A percentile compares a stretch with the other conserved stretches of the same genome.
These are phyloP conservation scores for Orbilia brochopaga DNA, from an alignment of 2,329 filamentous ascomycete species.

Conservation along the genomic window DNA sequence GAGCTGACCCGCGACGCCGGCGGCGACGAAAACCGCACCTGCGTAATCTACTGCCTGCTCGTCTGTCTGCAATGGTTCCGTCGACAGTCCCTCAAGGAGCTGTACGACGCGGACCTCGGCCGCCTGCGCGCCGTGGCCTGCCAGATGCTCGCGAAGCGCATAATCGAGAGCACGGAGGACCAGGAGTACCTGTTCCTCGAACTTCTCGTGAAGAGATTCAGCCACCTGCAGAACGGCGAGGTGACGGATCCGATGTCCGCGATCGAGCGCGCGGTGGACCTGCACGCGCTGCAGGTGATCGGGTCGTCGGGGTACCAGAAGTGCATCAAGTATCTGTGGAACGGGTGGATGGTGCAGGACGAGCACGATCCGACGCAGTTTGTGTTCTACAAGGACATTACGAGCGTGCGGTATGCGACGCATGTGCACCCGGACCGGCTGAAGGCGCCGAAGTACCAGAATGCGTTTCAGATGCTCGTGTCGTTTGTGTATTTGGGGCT, in stretches of 20 bases:
- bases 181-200: conserved; percentile 77
- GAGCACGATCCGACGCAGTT: conserved; percentile 89
- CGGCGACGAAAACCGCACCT: conserved; percentile 73
- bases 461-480: conserved; percentile 82
- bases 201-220: conserved; percentile 80
- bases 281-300: conserved; percentile 87
- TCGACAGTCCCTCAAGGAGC: conserved; percentile 64
- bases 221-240: conserved; percentile 74
- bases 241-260: conserved; percentile 80
- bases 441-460: conserved; percentile 83
- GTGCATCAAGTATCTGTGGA: conserved; percentile 91
- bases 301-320: conserved; percentile 87
- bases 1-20: conserved; percentile 82
- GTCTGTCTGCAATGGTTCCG: conserved; percentile 69
- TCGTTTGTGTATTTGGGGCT: conserved; percentile 81
- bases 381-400: conserved; percentile 82
- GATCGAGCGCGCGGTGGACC: conserved; percentile 86
- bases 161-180: conserved; percentile 85
- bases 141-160: conserved; percentile 85
- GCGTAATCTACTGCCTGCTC: conserved; percentile 82
- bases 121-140: conserved; percentile 79
- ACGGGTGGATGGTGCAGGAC: conserved; percentile 95
- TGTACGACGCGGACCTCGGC: conserved; percentile 83
- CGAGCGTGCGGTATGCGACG: conserved; percentile 74
- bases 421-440: conserved; percentile 87